Percentiles rank a stretch among this genome's conserved stretches.
Evolutionary conservation across 257 asterid species (phyloP).

Genomic region (Prunella vulgaris): DNA sequence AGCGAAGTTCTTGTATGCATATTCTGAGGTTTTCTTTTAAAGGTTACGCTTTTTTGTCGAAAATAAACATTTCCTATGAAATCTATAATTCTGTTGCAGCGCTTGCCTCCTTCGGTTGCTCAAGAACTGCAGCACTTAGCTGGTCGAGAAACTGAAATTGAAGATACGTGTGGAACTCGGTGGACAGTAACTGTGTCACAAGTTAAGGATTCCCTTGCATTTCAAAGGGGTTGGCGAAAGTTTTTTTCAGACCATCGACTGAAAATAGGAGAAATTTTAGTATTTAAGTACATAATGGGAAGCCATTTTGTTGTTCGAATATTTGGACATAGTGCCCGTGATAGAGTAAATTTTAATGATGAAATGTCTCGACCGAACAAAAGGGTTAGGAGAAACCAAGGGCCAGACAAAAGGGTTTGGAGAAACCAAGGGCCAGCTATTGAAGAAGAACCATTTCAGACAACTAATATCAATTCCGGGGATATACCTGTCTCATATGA

Average conservation of each 20-base stretch:
- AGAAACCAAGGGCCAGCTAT: conserved; percentile 5
- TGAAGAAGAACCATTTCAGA: conserved; percentile 15
- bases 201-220: conserved; percentile 32
- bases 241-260: conserved; percentile 43
- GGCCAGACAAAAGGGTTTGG: no score
- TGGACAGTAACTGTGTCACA: conserved; percentile 41
- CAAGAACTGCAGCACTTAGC: conserved; percentile 26
- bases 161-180: conserved; percentile 41
- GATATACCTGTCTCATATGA: conserved; percentile 16
- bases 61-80: background rate
- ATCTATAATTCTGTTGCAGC: conserved; percentile 40
- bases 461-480: background rate
- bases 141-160: conserved; percentile 36
- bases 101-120: conserved; percentile 55
- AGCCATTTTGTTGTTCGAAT: conserved; percentile 47
- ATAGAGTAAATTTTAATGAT: conserved; percentile 20
- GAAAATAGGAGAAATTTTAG: conserved; percentile 36
- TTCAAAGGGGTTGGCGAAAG: conserved; percentile 53
- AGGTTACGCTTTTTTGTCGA: background rate
- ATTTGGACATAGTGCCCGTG: conserved; percentile 38
- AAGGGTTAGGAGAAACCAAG: conserved; percentile 9
- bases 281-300: conserved; percentile 33
- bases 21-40: background rate
- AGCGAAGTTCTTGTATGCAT: background rate
- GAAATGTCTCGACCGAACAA: background rate